Percentiles rank a stretch among this genome's conserved stretches.
These are phyloP conservation scores for Megacollybia marginata DNA, from an alignment of 768 basidiomycete species.

Conservation along the genomic window DNA sequence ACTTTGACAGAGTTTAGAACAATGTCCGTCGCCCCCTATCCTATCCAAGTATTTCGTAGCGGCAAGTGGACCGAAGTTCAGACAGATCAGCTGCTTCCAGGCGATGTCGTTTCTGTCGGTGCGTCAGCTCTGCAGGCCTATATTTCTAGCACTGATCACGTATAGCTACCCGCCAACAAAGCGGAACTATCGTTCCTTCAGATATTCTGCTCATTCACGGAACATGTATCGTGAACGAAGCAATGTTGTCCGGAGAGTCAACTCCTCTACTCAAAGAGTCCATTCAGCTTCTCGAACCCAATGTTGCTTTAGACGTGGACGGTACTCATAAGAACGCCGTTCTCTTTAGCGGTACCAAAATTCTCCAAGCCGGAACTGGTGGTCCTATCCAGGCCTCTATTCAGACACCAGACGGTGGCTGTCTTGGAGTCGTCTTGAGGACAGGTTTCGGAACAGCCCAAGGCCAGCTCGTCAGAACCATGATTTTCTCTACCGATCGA, in stretches of 20 bases:
- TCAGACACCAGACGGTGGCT: constrained; percentile 85
- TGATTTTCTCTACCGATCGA: constrained; percentile 98
- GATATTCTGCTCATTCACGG: constrained; percentile 91
- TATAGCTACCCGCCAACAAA: constrained; percentile 40
- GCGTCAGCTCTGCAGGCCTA: constrained; percentile 5
- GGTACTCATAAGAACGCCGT: constrained; percentile 81
- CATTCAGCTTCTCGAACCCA: constrained; percentile 71
- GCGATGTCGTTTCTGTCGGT: constrained; percentile 83
- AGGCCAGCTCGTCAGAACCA: constrained; percentile 94
- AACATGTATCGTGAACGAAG: constrained; percentile 96
- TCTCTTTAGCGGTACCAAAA: constrained; percentile 95
- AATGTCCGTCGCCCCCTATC: constrained; percentile 90
- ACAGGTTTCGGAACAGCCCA: constrained; percentile 98
- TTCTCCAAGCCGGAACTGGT: constrained; percentile 71
- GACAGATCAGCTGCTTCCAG: constrained; percentile 84
- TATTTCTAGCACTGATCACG: not conserved
- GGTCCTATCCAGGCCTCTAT: constrained; percentile 40
- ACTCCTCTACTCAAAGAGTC: constrained; percentile 96
- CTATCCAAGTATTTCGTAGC: constrained; percentile 76
- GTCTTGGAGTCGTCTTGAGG: constrained; percentile 85
- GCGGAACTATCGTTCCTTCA: constrained; percentile 87
- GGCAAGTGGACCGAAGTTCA: constrained; percentile 74
- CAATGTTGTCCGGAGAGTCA: constrained; percentile 98
- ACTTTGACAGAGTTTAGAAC: constrained; percentile 95
- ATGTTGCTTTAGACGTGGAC: constrained; percentile 79